Evolutionary conservation across 2,329 filamentous ascomycete species (phyloP).

Genomic region (Colletotrichum ledebouriae): DNA sequence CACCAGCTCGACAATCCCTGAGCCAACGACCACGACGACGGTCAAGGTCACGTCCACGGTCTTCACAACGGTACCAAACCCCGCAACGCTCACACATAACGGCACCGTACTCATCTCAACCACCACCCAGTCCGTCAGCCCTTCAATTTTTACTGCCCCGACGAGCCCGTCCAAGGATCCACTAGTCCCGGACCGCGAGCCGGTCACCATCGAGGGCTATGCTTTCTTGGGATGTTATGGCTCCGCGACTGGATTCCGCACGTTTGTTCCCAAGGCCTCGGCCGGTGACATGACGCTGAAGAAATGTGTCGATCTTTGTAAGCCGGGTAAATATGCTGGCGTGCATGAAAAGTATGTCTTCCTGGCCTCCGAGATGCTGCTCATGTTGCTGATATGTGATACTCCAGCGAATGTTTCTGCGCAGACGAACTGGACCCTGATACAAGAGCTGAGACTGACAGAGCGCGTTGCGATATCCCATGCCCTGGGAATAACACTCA

Average conservation of each 20-base stretch:
- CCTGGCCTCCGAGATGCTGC: neutral
- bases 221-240: slow-evolving; percentile 59
- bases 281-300: slow-evolving; percentile 55
- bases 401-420: slow-evolving; percentile 58
- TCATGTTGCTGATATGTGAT: neutral
- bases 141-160: slow-evolving; percentile 21
- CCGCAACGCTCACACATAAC: slow-evolving; percentile 35
- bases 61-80: slow-evolving; percentile 46
- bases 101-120: slow-evolving; percentile 30
- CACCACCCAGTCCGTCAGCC: slow-evolving; percentile 15
- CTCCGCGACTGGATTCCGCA: slow-evolving; percentile 52
- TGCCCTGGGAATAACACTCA: slow-evolving; percentile 58
- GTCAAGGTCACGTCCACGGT: slow-evolving; percentile 46
- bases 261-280: slow-evolving; percentile 51
- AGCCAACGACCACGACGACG: slow-evolving; percentile 49
- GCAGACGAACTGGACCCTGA: slow-evolving; percentile 56
- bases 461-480: slow-evolving; percentile 51
- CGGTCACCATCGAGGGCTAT: slow-evolving; percentile 50
- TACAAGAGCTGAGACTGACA: slow-evolving; percentile 52
- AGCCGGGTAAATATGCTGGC: slow-evolving; percentile 54
- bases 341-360: slow-evolving; percentile 50
- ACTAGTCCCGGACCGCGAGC: slow-evolving; percentile 48
- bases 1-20: slow-evolving; percentile 15
- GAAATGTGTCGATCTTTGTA: slow-evolving; percentile 55
- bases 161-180: slow-evolving; percentile 37